phyloP scores from a whole-genome alignment of 2,329 filamentous ascomycete genomes.

The Fusarium goolgardi region DNA sequence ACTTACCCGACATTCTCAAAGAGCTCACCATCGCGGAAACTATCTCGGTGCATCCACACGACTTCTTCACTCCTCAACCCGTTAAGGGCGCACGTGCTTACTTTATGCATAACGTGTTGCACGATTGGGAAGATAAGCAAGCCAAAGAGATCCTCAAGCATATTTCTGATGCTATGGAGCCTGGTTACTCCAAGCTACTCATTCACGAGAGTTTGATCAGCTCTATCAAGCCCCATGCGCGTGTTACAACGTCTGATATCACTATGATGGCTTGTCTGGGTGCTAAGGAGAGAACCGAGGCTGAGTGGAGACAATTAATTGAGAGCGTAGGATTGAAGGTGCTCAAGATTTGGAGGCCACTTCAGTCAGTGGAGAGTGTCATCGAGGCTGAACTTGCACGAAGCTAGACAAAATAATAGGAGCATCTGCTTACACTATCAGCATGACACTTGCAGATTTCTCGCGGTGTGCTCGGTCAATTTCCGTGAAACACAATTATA shows the following conservation, averaged over 20 bases:
- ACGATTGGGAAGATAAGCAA: slow-evolving; percentile 61
- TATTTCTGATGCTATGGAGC: slow-evolving; percentile 42
- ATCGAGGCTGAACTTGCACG: slow-evolving; percentile 40
- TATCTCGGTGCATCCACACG: slow-evolving; percentile 49
- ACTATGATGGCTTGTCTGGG: slow-evolving; percentile 51
- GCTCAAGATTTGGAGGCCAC: slow-evolving; percentile 49
- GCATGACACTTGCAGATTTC: background rate
- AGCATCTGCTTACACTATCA: background rate
- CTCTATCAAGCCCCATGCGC: slow-evolving; percentile 44
- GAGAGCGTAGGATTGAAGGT: slow-evolving; percentile 43
- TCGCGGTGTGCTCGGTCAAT: accelerated
- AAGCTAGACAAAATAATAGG: background rate
- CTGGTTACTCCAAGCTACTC: slow-evolving; percentile 53
- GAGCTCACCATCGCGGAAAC: slow-evolving; percentile 40
- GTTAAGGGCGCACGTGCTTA: slow-evolving; percentile 57
- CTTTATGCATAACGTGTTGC: slow-evolving; percentile 61
- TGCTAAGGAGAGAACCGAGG: slow-evolving; percentile 49
- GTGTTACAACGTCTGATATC: slow-evolving; percentile 51
- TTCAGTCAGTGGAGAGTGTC: slow-evolving; percentile 46
- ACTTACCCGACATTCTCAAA: slow-evolving; percentile 50
- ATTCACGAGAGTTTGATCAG: slow-evolving; percentile 54
- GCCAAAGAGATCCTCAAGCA: slow-evolving; percentile 49
- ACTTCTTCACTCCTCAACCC: slow-evolving; percentile 54
- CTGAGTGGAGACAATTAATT: slow-evolving; percentile 48
- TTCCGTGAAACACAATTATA: background rate